A percentile compares a stretch with the other conserved stretches of the same genome.
Conservation (phyloP, 2,329 filamentous ascomycete species). For the Pyricularia grisea region DNA sequence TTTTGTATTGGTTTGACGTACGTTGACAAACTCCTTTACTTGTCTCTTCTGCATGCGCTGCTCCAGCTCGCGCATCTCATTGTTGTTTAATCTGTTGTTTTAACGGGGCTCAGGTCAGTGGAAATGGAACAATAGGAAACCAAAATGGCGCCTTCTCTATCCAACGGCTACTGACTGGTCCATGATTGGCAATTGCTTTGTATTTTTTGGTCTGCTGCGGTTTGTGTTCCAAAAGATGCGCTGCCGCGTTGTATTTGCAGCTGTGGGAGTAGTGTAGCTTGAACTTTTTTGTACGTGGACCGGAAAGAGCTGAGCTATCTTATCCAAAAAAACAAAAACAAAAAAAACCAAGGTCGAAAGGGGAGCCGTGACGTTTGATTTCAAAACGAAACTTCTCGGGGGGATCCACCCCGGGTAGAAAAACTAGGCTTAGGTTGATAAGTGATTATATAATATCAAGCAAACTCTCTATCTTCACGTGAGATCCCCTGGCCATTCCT, state of each 20-base stretch:
- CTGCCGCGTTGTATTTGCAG: neutral
- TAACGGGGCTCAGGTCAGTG: conserved; percentile 21
- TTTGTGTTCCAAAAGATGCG: neutral
- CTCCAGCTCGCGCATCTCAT: conserved; percentile 60
- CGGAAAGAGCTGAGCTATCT: neutral
- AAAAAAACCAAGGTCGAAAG: neutral
- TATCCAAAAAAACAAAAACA: too few relatives aligned
- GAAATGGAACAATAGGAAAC: neutral
- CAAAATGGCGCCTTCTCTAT: neutral
- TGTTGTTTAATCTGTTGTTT: conserved; percentile 22
- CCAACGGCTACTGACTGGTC: neutral
- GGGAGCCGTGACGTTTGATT: neutral
- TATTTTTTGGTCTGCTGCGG: neutral
- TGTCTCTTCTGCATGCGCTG: conserved; percentile 94
- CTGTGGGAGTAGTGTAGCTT: neutral
- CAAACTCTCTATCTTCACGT: neutral
- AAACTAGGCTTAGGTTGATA: neutral
- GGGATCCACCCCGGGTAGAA: neutral
- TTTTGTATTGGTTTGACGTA: too few relatives aligned
- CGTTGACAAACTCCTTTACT: conserved; percentile 97
- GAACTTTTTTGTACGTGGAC: neutral
- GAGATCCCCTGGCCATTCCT: neutral
- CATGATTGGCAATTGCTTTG: neutral
- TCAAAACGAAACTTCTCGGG: neutral
- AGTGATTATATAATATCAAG: neutral